Base-by-base conservation (phyloP, 2,329 filamentous ascomycete genomes). In the Arthrobotrys pseudoclavata region DNA sequence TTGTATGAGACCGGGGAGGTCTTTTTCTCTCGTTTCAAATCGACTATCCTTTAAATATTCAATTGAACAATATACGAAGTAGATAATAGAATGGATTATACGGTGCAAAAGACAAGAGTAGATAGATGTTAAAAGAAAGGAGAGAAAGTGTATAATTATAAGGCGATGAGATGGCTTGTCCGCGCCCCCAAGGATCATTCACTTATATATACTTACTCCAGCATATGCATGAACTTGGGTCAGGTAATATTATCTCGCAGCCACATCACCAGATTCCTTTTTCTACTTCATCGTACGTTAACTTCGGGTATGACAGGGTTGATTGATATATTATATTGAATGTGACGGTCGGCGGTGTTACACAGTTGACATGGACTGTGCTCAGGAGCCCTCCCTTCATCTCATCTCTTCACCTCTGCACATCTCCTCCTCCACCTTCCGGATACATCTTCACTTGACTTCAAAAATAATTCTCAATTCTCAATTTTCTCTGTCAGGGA, bases 401-500 rank as follows among this genome's bases (percentile, higher is more conserved):
- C 62, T 74, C 61, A 60, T 74, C 69, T 74, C 69, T 61, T 74
- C 69, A 22, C 50, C 10, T 40, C 61, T 18, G 24, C 9, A 22
- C 69, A n/a, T 31, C 61, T 34, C 37, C 6, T 42, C 62, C 61
- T 61, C 31, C 50, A 74, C 69, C 69, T 74, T 67, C 69, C 69
- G 62, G 62, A 74, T 60, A 60, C 55, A 60, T 26, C 18, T 26
- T 26, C 5, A 40, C 53, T 31, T 7, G 4, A 24, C 26, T 31
- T 31, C 50, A 53, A 10, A 20, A 22, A 22, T 22, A 24, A 1
- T 50, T 10, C 47, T 24, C 3, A 29, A 29, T 24, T 53, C 47
- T 31, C 24, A 29, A n/a, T 50, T 15, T 29, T 2, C 13, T 18
- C 29, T 15, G 3, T 37, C 50, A n/a, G n/a, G 15, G 26, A 55